Conservation (phyloP, 2,329 filamentous ascomycete genomes). For the Colletotrichum sp. region DNA sequence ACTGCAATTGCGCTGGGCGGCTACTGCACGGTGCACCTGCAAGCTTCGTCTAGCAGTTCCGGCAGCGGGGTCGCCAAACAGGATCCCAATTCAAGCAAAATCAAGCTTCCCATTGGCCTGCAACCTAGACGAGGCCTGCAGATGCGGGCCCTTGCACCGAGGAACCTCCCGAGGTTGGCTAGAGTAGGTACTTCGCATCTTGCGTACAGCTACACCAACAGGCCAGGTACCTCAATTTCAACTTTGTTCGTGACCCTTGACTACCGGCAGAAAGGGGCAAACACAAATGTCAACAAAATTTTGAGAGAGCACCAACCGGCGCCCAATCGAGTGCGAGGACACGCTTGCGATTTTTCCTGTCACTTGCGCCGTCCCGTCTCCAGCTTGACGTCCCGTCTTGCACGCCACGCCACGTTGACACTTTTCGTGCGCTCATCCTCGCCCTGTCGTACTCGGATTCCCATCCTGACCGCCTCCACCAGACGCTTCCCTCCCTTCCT, state of each 20-base stretch:
- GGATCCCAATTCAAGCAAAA: conserved; percentile 12
- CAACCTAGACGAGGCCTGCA: conserved; percentile 15
- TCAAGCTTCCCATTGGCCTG: conserved; percentile 17
- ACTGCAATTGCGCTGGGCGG: not conserved
- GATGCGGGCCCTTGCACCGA: conserved; percentile 11
- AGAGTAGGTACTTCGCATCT: not conserved
- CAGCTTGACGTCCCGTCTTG: not conserved
- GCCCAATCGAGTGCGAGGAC: conserved; percentile 10
- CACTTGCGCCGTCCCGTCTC: conserved; percentile 2
- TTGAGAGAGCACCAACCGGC: not conserved
- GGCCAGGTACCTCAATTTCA: not conserved
- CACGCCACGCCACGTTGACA: conserved; percentile 4
- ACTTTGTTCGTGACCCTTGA: conserved; percentile 12
- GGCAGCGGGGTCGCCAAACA: not conserved
- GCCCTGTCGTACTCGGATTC: conserved; percentile 15
- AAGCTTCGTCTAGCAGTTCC: conserved; percentile 10
- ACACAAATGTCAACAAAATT: conserved; percentile 21
- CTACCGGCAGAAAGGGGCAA: conserved; percentile 22
- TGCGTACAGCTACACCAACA: not conserved
- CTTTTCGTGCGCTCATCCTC: not conserved
- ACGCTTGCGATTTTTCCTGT: conserved; percentile 5
- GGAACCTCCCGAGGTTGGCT: conserved; percentile 6
- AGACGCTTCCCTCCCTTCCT: not conserved
- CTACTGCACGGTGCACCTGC: conserved; percentile 2
- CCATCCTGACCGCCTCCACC: not conserved